A percentile compares a stretch with the other conserved stretches of the same genome.
Conservation (phyloP, 768 basidiomycete genomes). For the Kwoniella sp. region DNA sequence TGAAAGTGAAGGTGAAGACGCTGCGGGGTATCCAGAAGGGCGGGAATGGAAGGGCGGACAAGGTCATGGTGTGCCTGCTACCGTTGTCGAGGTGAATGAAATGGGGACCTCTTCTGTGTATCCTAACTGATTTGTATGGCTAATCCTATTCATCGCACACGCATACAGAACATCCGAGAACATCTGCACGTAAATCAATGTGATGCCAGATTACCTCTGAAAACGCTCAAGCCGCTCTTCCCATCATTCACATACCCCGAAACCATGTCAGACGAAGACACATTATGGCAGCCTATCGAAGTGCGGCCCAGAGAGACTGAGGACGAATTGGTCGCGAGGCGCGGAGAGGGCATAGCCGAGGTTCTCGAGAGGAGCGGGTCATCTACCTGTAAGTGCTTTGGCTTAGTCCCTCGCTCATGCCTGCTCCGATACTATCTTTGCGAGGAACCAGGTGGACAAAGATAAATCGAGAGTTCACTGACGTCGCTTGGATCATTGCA, state of each 20-base stretch:
- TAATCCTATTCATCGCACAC: neutral
- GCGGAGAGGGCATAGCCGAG: slow-evolving; percentile 27
- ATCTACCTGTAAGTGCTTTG: slow-evolving; percentile 26
- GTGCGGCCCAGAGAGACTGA: slow-evolving; percentile 31
- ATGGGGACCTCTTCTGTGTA: neutral
- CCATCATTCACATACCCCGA: slow-evolving; percentile 27
- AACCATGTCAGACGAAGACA: slow-evolving; percentile 24
- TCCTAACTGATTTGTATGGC: neutral
- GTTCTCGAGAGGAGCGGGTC: slow-evolving; percentile 18
- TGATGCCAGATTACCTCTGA: slow-evolving; percentile 19
- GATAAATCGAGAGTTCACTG: too few species aligned
- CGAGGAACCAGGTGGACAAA: too few species aligned
- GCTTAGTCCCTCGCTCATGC: neutral
- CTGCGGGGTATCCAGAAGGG: neutral
- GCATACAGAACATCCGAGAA: slow-evolving; percentile 33
- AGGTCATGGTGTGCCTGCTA: slow-evolving; percentile 29
- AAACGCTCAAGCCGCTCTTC: slow-evolving; percentile 19
- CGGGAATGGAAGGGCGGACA: slow-evolving; percentile 6
- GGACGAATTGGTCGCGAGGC: slow-evolving; percentile 29
- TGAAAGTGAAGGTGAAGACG: neutral
- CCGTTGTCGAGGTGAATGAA: slow-evolving; percentile 34
- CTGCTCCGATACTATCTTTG: too few species aligned
- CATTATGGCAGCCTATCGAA: slow-evolving; percentile 20
- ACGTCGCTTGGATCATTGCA: neutral
- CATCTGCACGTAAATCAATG: slow-evolving; percentile 36